Percentiles rank a stretch among this genome's conserved stretches.
Conservation (phyloP, 75 land plant genomes). For the Adiantum capillusveneris region DNA sequence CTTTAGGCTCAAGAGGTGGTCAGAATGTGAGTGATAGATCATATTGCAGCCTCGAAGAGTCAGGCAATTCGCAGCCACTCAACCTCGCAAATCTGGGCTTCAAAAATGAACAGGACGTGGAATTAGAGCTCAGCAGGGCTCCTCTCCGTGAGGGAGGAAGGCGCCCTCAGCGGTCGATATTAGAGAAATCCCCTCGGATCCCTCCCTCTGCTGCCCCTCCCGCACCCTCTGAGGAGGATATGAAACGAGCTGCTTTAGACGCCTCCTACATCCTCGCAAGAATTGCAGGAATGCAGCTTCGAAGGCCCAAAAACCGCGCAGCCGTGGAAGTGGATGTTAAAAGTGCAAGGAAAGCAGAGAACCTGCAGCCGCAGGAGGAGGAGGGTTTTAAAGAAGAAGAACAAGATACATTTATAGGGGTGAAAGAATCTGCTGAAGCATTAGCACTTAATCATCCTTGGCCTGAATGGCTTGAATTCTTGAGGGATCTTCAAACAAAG, state of each 20-base stretch:
- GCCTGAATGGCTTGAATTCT: conserved; percentile 60
- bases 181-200: no score
- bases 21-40: no score
- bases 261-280: not conserved
- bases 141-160: no score
- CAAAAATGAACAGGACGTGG: no score
- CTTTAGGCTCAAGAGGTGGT: no score
- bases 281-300: conserved; percentile 1
- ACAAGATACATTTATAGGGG: not conserved
- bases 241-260: not conserved
- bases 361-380: no score
- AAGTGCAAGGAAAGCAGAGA: not conserved
- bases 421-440: not conserved
- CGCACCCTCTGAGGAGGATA: not conserved
- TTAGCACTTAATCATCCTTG: conserved; percentile 34
- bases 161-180: no score
- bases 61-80: no score
- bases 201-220: no score
- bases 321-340: not conserved
- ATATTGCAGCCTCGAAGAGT: no score
- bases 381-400: not conserved
- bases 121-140: no score
- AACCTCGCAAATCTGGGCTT: no score
- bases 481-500: conserved; percentile 30
- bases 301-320: not conserved